Base-by-base conservation (phyloP, 2,329 filamentous ascomycete genomes). In the Fusarium verrucosum region DNA sequence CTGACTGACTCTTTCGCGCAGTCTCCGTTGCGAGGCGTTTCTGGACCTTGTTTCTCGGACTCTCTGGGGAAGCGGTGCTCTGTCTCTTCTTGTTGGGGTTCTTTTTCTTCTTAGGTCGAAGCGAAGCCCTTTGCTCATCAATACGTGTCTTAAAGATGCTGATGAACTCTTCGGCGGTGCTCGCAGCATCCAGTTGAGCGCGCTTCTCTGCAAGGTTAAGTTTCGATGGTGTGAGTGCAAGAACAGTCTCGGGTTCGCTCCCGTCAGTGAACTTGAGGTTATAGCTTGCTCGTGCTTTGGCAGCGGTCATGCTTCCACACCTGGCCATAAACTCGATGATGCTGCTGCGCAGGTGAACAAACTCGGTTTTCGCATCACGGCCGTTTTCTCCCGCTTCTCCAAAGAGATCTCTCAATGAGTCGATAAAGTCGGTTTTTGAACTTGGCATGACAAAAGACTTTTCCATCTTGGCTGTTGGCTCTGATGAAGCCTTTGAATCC, bases 261-360 rank as follows among this genome's bases (percentile, higher is more conserved):
- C 65, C 71, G 36, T 72, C 65, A 20, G 58, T 70, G 42, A 73
- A 62, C 30, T 42, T 54, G 8, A 71, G 33, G 2, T 32, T 40
- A 26, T 68, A 52, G 43, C 40, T 58, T 32, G 52, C 57, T 38
- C 60, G 58, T 23, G 60, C 58, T 36, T 43, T 58, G 33, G 66
- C 62, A 6, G 46, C 26, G 19, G 54, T 57, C 56, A 58, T 65
- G 10, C 17, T 32, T n/a, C n/a, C n/a, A 50, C 62, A 54, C 8
- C 16, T 44, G 3, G 40, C 9, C 23, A 73, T 25, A 13, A 53
- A 66, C 23, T 47, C 22, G 25, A 72, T 19, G 4, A 73, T 52
- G 10, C 14, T 32, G 4, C 50, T 7, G 20, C 59, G 51, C 5
- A 71, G 22, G 13, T 56, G 37, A 3, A 36, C 7, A 16, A 73